A percentile compares a stretch with the other conserved stretches of the same genome.
Conservation (phyloP, 2,329 filamentous ascomycete genomes). For the Stenocarpella maydis region DNA sequence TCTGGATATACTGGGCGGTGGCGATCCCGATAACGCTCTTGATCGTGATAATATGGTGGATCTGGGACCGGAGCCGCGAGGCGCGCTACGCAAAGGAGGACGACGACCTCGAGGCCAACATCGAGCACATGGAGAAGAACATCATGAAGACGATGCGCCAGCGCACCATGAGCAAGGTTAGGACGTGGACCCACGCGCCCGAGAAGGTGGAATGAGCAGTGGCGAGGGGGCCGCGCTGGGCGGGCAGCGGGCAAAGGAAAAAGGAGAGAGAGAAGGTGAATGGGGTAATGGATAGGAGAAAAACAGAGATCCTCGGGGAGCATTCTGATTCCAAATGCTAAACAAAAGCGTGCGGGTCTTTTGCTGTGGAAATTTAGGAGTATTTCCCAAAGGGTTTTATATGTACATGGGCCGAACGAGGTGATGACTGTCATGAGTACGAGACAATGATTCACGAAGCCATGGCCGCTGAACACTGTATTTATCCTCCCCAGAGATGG, state of each 20-base stretch:
- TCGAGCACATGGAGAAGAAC: conserved; percentile 64
- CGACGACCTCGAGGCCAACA: conserved; percentile 60
- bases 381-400: background rate
- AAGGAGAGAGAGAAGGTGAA: too few relatives aligned
- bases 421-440: conserved; percentile 20
- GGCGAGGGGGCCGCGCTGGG: background rate
- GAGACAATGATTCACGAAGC: conserved; percentile 25
- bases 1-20: conserved; percentile 72
- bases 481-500: background rate
- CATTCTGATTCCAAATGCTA: background rate
- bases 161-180: conserved; percentile 63
- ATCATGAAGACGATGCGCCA: conserved; percentile 65
- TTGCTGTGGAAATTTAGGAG: background rate
- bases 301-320: background rate
- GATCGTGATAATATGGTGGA: conserved; percentile 64
- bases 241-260: background rate
- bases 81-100: conserved; percentile 58
- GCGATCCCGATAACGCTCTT: conserved; percentile 64
- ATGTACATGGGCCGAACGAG: conserved; percentile 12
- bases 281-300: too few relatives aligned
- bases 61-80: conserved; percentile 61
- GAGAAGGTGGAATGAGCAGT: conserved; percentile 36
- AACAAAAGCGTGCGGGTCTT: conserved; percentile 8
- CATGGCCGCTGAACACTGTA: conserved; percentile 2
- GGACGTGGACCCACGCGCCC: conserved; percentile 56